These are phyloP conservation scores for Eruca vesicaria DNA, from an alignment of 441 rosid species.

Conservation along the genomic window DNA sequence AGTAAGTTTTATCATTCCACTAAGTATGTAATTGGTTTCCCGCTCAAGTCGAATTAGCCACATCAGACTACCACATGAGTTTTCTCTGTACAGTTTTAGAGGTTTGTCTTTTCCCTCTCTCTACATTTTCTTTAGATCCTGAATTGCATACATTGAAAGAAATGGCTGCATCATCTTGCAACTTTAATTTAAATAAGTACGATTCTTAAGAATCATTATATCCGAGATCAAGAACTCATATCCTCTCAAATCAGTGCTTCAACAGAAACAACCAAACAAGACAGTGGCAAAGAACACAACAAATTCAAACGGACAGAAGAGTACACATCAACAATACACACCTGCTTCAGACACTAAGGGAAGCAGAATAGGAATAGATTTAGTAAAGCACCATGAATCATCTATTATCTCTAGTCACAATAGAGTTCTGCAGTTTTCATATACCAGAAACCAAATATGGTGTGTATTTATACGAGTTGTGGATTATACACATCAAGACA, in stretches of 20 bases:
- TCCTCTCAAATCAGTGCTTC: neutral
- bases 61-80: constrained; percentile 45
- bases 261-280: constrained; percentile 15
- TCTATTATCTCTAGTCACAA: constrained; percentile 11
- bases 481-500: constrained; percentile 25
- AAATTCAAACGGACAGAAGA: constrained; percentile 31
- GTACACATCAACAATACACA: constrained; percentile 7
- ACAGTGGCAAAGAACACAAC: neutral
- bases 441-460: constrained; percentile 24
- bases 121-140: neutral
- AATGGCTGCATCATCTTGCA: neutral
- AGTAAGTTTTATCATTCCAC: constrained; percentile 35
- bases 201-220: no score
- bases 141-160: neutral
- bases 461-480: constrained; percentile 22
- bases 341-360: constrained; percentile 15
- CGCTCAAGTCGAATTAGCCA: constrained; percentile 28
- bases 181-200: neutral
- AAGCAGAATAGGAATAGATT: constrained; percentile 20
- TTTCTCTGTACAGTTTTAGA: constrained; percentile 48
- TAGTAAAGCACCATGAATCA: constrained; percentile 22
- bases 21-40: neutral
- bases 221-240: no score
- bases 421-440: constrained; percentile 16
- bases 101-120: constrained; percentile 40